These are phyloP conservation scores for Monosporascus sp. DNA, from an alignment of 2,329 filamentous ascomycete species.

Conservation along the genomic window DNA sequence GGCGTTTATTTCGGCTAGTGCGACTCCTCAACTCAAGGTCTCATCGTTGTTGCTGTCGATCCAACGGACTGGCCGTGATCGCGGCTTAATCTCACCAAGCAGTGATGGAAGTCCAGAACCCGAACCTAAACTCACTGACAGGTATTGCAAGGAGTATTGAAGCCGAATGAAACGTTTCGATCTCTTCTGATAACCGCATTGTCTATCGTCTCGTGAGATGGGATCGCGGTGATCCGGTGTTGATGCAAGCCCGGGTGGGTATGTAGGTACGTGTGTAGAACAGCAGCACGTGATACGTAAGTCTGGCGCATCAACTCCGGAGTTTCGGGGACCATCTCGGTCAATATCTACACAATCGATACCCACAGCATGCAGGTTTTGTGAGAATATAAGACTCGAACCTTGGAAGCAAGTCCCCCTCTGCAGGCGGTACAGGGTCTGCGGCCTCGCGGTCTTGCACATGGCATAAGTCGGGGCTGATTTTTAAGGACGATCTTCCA, in stretches of 20 bases:
- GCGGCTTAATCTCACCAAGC: background rate
- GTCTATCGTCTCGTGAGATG: background rate
- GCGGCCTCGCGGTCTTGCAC: constrained; percentile 16
- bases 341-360: constrained; percentile 12
- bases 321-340: constrained; percentile 19
- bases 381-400: constrained; percentile 13
- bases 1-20: constrained; percentile 6
- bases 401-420: constrained; percentile 12
- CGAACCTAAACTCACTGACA: background rate
- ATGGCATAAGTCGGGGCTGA: constrained; percentile 16
- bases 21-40: background rate
- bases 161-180: background rate
- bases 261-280: background rate
- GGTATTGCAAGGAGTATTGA: background rate
- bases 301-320: background rate
- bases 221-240: background rate
- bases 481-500: constrained; percentile 8
- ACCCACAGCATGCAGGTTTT: constrained; percentile 15
- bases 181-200: background rate
- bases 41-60: background rate
- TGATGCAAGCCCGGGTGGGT: background rate
- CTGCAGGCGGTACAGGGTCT: constrained; percentile 9
- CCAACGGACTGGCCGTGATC: background rate
- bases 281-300: background rate
- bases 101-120: background rate